Base-by-base conservation (phyloP, 2,329 filamentous ascomycete species). In the Alternaria panax region DNA sequence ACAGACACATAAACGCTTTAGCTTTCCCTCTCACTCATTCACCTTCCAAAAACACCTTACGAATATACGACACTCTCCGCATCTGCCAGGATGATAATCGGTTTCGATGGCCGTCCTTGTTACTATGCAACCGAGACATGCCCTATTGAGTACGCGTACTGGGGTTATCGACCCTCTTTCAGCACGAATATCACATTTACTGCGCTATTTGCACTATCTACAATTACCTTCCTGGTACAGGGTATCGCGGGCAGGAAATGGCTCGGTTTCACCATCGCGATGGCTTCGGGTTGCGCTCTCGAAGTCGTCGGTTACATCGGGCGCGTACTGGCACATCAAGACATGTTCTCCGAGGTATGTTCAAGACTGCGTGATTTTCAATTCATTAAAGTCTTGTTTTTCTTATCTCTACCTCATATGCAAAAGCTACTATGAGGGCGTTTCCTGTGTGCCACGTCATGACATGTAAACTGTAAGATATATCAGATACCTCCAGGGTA, bases 241-340 rank as follows among this genome's bases (percentile, higher is more conserved):
- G 77, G 79, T 7, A 62, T 76, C 12, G 54, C 76, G 9, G 76
- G 67, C n/a, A 74, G 70, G 63, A 74, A 73, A 54, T 81, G 78
- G 59, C 72, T 79, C 30, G 76, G 77, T 20, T 84, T 81, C 67
- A 78, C 77, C 16, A 75, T 79, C 38, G 78, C 78, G 60, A 86
- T 90, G 81, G 66, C 86, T 7, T 68, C 82, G 18, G 88, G 88
- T 45, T 87, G 84, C 63, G 40, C 84, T 6, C 79, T 81, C 47
- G 88, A 89, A 67, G 81, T 89, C 11, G 69, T 89, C 32, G 89
- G 89, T 18, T 91, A 91, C 63, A 75, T 79, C 1, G 89, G 87
- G 2, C 82, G 89, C 11, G 79, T 90, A 51, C 71, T 87, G 67
- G 78, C 88, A 59, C 82, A 84, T 63, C 62, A 82, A 43, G 85